Evolutionary conservation across 164 flowering plant species (phyloP).

Genomic region (Saururus chinensis): DNA sequence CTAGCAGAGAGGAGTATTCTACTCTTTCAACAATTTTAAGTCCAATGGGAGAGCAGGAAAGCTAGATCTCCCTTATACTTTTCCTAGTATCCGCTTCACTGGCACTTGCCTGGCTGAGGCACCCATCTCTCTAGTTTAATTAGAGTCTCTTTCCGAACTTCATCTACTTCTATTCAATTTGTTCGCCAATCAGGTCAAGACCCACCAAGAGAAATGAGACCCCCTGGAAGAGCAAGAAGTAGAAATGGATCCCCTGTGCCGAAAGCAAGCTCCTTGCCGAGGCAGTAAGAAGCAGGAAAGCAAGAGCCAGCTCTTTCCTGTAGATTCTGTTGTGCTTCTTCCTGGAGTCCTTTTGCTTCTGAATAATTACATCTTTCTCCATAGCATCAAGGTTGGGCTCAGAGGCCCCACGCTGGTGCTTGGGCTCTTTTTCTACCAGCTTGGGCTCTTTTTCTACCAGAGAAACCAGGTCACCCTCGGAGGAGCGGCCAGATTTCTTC

Average conservation of each 20-base stretch:
- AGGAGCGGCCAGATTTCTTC: slow-evolving; percentile 94
- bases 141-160: not conserved
- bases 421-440: slow-evolving; percentile 46
- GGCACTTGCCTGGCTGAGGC: slow-evolving; percentile 2
- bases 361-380: slow-evolving; percentile 25
- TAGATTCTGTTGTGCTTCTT: slow-evolving; percentile 94
- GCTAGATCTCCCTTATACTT: slow-evolving; percentile 2
- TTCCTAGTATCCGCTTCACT: not conserved
- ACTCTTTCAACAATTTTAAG: slow-evolving; percentile 6
- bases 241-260: slow-evolving; percentile 96
- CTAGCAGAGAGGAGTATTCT: slow-evolving; percentile 1
- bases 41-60: slow-evolving; percentile 7
- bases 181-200: slow-evolving; percentile 92
- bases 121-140: slow-evolving; percentile 1
- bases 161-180: slow-evolving; percentile 33
- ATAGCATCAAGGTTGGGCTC: slow-evolving; percentile 50
- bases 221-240: slow-evolving; percentile 96
- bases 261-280: slow-evolving; percentile 84
- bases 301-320: slow-evolving; percentile 76
- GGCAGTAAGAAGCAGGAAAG: slow-evolving; percentile 89
- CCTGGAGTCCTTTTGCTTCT: slow-evolving; percentile 15
- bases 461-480: slow-evolving; percentile 76
- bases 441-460: slow-evolving; percentile 47
- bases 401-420: slow-evolving; percentile 44
- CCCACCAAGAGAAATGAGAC: slow-evolving; percentile 89